Percentiles rank a stretch among this genome's conserved stretches.
Conservation (phyloP, 441 rosid genomes). For the Eugenia klotzschiana region DNA sequence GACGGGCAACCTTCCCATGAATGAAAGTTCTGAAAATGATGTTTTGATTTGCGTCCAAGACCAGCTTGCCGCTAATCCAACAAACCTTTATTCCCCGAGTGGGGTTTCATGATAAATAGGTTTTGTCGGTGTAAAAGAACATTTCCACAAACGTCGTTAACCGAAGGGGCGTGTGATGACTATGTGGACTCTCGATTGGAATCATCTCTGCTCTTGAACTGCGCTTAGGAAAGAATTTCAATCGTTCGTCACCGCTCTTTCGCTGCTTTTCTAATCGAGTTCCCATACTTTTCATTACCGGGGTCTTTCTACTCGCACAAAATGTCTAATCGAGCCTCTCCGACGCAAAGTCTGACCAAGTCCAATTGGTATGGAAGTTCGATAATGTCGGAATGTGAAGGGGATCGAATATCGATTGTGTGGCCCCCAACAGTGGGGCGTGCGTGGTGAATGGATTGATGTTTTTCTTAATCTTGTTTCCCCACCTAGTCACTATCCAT, state of each 20-base stretch:
- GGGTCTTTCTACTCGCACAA: neutral
- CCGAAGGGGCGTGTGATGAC: no score
- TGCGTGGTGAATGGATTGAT: neutral
- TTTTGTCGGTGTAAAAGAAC: neutral
- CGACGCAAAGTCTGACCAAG: accelerated
- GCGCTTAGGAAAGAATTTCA: neutral
- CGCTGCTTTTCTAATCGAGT: no score
- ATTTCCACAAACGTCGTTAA: neutral
- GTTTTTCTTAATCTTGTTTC: no score
- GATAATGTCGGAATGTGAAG: neutral
- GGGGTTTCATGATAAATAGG: neutral
- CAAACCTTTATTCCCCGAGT: neutral
- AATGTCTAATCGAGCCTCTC: neutral
- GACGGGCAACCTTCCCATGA: neutral
- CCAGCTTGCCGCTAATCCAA: neutral
- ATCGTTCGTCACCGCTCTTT: no score
- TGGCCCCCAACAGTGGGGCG: neutral
- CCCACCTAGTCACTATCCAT: neutral
- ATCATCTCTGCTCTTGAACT: neutral
- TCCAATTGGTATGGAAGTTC: neutral
- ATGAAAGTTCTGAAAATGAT: neutral
- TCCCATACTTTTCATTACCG: neutral
- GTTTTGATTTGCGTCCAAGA: neutral
- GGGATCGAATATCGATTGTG: neutral
- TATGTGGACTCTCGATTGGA: neutral